A percentile compares a stretch with the other conserved stretches of the same genome.
phyloP scores from a whole-genome alignment of 129 eudicot genomes.

The sunflower (Helianthus annuus) region DNA sequence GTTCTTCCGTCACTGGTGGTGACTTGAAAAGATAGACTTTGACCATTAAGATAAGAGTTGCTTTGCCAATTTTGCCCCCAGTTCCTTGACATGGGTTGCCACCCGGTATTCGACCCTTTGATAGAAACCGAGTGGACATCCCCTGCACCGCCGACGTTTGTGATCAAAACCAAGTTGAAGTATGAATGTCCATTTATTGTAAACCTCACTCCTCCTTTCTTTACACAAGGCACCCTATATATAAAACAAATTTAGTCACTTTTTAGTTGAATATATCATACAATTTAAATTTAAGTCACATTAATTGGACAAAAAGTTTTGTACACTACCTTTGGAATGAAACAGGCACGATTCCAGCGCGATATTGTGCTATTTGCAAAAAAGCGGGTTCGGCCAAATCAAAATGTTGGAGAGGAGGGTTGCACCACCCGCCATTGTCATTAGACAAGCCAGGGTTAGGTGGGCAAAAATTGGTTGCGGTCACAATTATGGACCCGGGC shows the following conservation, averaged over 20 bases:
- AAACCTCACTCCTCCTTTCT: conserved; percentile 83
- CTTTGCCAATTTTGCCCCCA: conserved; percentile 98
- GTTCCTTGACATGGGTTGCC: conserved; percentile 84
- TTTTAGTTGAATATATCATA: background rate
- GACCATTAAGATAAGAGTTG: conserved; percentile 72
- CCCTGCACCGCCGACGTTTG: conserved; percentile 85
- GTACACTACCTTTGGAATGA: conserved; percentile 60
- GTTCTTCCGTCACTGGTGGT: conserved; percentile 83
- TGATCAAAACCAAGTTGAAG: conserved; percentile 75
- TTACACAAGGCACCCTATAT: conserved; percentile 72
- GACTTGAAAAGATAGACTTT: conserved; percentile 66
- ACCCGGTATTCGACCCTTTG: conserved; percentile 66
- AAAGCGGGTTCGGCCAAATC: conserved; percentile 85
- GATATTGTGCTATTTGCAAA: conserved; percentile 75
- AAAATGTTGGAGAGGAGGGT: conserved; percentile 84
- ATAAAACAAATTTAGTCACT: background rate
- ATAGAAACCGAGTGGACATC: conserved; percentile 73
- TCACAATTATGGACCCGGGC: conserved; percentile 60
- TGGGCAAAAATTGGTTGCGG: conserved; percentile 90
- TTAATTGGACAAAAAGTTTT: background rate
- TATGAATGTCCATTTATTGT: conserved; percentile 81
- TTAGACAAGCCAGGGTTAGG: conserved; percentile 70
- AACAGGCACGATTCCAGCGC: conserved; percentile 87
- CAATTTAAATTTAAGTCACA: background rate
- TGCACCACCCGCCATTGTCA: conserved; percentile 92